Conservation (phyloP, 1,139 yeast genomes). For the Magnusiomyces starmeri region DNA sequence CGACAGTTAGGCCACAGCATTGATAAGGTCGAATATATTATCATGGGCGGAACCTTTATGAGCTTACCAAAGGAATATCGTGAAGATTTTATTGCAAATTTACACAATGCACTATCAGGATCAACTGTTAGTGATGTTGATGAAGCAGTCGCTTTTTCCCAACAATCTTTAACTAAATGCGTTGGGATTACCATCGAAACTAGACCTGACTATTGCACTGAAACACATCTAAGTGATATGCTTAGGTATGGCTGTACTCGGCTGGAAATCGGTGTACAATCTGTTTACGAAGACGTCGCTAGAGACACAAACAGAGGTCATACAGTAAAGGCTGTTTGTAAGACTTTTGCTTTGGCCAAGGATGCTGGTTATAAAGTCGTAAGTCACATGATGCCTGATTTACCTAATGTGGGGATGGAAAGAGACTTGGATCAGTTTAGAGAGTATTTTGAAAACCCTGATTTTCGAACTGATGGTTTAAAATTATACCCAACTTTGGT, state of each 20-base stretch:
- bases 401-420: slow-evolving; percentile 98
- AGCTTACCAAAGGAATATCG: slow-evolving; percentile 83
- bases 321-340: slow-evolving; percentile 92
- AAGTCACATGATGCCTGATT: slow-evolving; percentile 99
- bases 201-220: slow-evolving; percentile 97
- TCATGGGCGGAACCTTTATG: slow-evolving; percentile 99
- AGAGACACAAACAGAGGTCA: slow-evolving; percentile 98
- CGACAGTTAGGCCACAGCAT: slow-evolving; percentile 93
- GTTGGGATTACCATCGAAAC: slow-evolving; percentile 98
- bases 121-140: slow-evolving; percentile 81
- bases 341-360: slow-evolving; percentile 89
- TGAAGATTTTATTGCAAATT: slow-evolving; percentile 77
- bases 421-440: slow-evolving; percentile 92
- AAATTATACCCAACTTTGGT: slow-evolving; percentile 94
- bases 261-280: slow-evolving; percentile 93
- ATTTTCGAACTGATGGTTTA: slow-evolving; percentile 92
- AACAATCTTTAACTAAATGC: slow-evolving; percentile 92
- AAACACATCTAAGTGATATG: slow-evolving; percentile 93
- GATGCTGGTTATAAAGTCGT: slow-evolving; percentile 98
- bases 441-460: slow-evolving; percentile 96
- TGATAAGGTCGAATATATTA: slow-evolving; percentile 93
- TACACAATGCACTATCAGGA: slow-evolving; percentile 94
- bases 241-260: slow-evolving; percentile 93
- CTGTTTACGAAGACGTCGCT: slow-evolving; percentile 96
- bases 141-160: slow-evolving; percentile 86